Percentiles rank a stretch among this genome's conserved stretches.
These are phyloP conservation scores for Trichocladium antarcticum DNA, from an alignment of 495 filamentous ascomycete genomes.

Conservation along the genomic window DNA sequence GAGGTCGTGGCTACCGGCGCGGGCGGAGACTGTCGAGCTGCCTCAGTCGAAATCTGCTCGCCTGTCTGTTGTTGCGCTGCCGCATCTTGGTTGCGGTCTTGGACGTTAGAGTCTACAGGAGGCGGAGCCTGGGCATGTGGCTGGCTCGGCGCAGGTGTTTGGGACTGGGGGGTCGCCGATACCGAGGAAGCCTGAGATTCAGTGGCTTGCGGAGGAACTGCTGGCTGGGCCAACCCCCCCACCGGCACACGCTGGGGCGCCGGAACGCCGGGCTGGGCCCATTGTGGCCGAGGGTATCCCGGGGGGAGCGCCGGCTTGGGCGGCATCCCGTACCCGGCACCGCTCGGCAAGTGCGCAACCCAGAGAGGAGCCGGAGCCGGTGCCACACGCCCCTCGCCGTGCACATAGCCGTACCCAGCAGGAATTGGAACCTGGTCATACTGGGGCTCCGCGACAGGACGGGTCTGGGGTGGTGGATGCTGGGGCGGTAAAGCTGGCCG, in stretches of 20 bases:
- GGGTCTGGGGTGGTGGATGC: constrained; percentile 5
- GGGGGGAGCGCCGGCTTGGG: background rate
- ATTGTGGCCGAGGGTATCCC: constrained; percentile 12
- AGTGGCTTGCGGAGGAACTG: background rate
- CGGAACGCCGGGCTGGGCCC: constrained; percentile 3
- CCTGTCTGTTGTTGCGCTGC: background rate
- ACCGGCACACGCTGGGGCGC: background rate
- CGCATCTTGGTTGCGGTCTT: background rate
- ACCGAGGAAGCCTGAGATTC: background rate
- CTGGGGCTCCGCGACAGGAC: constrained; percentile 23
- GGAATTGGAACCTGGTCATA: constrained; percentile 41
- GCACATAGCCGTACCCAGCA: constrained; percentile 34
- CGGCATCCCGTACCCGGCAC: background rate
- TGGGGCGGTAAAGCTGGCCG: constrained; percentile 3
- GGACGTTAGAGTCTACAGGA: background rate
- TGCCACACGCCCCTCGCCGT: constrained; percentile 32
- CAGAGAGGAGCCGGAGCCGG: constrained; percentile 30
- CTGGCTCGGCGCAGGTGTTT: background rate
- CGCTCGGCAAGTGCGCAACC: constrained; percentile 17
- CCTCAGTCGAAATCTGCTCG: background rate
- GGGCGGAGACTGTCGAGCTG: background rate
- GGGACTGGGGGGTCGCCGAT: background rate
- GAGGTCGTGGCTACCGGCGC: background rate
- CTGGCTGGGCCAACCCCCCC: constrained; percentile 5
- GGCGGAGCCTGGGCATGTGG: background rate